phyloP scores from a whole-genome alignment of 2,329 filamentous ascomycete species.

The Lecanosticta acicola region DNA sequence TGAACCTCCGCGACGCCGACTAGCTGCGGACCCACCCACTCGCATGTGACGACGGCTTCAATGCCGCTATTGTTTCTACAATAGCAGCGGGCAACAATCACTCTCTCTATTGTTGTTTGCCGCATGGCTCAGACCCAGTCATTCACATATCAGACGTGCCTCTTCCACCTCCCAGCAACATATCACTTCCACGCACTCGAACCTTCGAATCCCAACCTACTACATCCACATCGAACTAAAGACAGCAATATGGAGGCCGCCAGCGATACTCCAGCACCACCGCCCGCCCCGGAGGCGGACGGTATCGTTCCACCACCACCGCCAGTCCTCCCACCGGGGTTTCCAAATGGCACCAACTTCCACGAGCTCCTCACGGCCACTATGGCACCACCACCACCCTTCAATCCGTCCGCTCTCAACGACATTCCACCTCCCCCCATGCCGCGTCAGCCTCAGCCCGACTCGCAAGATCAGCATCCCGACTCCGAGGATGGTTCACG shows the following conservation, averaged over 20 bases:
- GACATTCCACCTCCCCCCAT: neutral
- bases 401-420: neutral
- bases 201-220: neutral
- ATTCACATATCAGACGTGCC: neutral
- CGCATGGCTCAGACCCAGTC: neutral
- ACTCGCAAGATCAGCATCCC: neutral
- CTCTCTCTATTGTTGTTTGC: neutral
- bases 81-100: neutral
- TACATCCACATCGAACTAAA: too few species aligned
- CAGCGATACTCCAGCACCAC: neutral
- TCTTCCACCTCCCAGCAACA: conserved; percentile 2
- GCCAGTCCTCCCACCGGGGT: neutral
- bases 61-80: neutral
- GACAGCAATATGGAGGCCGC: conserved; percentile 6
- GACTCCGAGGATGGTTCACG: conserved; percentile 5
- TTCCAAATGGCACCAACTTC: neutral
- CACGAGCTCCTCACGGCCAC: neutral
- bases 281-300: neutral
- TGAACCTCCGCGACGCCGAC: neutral
- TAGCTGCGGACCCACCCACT: neutral
- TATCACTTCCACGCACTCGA: neutral
- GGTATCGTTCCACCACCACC: neutral
- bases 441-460: neutral
- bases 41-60: neutral
- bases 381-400: neutral